Evolutionary conservation across 176 grass and related monocot genomes (phyloP), one percentile per base, ranked within the genome.

Genomic region (Chrysopogon serrulatus): DNA sequence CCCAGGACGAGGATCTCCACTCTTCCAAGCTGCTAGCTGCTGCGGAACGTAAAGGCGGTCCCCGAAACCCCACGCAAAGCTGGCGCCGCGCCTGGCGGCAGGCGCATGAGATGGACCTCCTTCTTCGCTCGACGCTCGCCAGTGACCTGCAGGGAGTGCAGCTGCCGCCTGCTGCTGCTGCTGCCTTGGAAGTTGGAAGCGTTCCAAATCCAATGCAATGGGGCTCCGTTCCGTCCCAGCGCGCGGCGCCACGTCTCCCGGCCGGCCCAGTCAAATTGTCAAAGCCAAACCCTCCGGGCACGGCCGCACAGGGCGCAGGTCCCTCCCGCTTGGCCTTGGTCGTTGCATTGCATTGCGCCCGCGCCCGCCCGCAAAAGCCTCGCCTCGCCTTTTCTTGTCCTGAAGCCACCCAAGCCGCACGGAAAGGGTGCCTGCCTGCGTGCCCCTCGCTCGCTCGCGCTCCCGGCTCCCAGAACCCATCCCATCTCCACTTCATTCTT

Each of bases 301-400:
- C 69, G 40, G 60, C 35, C 23, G 67, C 37, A 24, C 36, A 12
- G 49, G 51, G 0, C 53, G 54, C 54, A 59, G 54, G 54, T 59
- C 54, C 54, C 54, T 57, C 6, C 39, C 23, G 35, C 68, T 17
- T 43, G 37, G 37, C 66, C 68, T 17, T 43, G 37, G 37, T 70
- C 10, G 67, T 26, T 70, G n/a, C n/a, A n/a, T n/a, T n/a, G n/a
- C n/a, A n/a, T n/a, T n/a, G 67, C 35, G 34, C 36, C 5, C 67
- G 35, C 23, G 15, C 24, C 24, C 65, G 13, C 42, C 70, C 71
- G 71, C 71, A 73, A 73, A 73, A 32, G 71, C 71, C 71, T 73
- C 71, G 42, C 71, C 27, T 73, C 43, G 71, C 71, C 71, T 73
- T 73, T 73, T 73, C 71, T 73, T 32, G 71, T 73, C 71, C 71